phyloP scores from a whole-genome alignment of 2,329 filamentous ascomycete species.

The Beauveria bassiana region DNA sequence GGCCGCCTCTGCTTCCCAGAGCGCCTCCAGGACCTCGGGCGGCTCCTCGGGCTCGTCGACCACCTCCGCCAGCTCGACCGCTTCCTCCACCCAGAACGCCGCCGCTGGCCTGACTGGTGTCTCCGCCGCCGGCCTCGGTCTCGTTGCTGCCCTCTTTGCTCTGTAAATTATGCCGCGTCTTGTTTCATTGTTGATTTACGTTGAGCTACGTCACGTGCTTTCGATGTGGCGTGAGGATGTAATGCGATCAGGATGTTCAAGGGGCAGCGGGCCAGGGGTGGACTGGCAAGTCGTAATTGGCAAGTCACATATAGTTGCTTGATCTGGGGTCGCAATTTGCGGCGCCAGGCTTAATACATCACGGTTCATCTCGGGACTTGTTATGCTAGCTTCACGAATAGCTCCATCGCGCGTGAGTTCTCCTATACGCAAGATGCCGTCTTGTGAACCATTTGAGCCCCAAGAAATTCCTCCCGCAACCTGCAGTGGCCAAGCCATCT shows the following conservation, averaged over 20 bases:
- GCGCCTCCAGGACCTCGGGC: not conserved
- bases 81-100: not conserved
- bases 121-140: not conserved
- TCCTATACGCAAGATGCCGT: too few species aligned
- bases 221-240: slow-evolving; percentile 1
- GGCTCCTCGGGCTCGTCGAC: not conserved
- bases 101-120: slow-evolving; percentile 3
- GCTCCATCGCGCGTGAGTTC: too few species aligned
- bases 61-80: not conserved
- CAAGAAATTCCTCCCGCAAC: too few species aligned
- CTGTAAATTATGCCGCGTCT: slow-evolving; percentile 6
- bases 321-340: not conserved
- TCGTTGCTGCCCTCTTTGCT: slow-evolving; percentile 9
- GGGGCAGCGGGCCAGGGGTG: not conserved
- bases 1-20: not conserved
- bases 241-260: slow-evolving; percentile 1
- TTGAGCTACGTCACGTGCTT: not conserved
- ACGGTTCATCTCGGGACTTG: not conserved
- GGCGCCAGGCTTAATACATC: not conserved
- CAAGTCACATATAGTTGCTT: not conserved
- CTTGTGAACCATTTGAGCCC: too few species aligned
- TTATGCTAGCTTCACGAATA: not conserved
- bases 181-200: not conserved
- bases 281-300: not conserved
- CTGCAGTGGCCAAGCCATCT: too few species aligned